Conservation (phyloP, 306 rosid genomes). For the Malus asiatica region DNA sequence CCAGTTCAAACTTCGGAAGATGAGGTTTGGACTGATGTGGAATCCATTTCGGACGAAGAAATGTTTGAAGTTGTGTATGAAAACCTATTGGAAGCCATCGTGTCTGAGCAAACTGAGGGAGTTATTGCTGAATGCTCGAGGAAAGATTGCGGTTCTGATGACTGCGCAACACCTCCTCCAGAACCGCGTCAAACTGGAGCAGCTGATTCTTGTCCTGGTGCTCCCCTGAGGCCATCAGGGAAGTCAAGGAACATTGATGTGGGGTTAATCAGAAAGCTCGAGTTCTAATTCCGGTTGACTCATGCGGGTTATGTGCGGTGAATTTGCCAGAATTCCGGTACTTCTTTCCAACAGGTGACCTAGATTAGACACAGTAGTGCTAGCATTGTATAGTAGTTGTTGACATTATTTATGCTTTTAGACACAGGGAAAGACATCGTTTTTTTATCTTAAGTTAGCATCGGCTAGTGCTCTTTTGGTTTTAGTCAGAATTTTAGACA, state of each 20-base stretch:
- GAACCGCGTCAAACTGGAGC: constrained; percentile 18
- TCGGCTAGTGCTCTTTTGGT: neutral
- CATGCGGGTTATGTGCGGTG: neutral
- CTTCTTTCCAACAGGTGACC: constrained; percentile 15
- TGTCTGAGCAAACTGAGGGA: constrained; percentile 42
- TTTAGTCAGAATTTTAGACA: neutral
- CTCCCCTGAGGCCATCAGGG: constrained; percentile 42
- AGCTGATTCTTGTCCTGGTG: constrained; percentile 55
- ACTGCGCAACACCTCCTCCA: constrained; percentile 45
- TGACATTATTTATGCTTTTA: constrained; percentile 8
- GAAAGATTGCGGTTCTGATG: constrained; percentile 18
- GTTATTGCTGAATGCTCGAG: constrained; percentile 20
- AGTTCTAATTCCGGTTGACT: constrained; percentile 36
- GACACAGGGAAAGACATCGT: neutral
- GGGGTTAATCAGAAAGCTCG: constrained; percentile 67
- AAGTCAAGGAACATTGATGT: constrained; percentile 33
- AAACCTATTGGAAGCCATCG: constrained; percentile 52
- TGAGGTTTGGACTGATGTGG: constrained; percentile 1
- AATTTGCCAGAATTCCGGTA: constrained; percentile 14
- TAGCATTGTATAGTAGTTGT: constrained; percentile 23
- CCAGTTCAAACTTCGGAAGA: constrained; percentile 7
- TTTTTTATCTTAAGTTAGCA: neutral
- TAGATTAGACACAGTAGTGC: constrained; percentile 9
- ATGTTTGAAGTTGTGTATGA: constrained; percentile 47
- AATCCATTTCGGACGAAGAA: constrained; percentile 48